Percentiles rank a stretch among this genome's conserved stretches.
These are phyloP conservation scores for Ramalina intermedia DNA, from an alignment of 495 filamentous ascomycete genomes.

Conservation along the genomic window DNA sequence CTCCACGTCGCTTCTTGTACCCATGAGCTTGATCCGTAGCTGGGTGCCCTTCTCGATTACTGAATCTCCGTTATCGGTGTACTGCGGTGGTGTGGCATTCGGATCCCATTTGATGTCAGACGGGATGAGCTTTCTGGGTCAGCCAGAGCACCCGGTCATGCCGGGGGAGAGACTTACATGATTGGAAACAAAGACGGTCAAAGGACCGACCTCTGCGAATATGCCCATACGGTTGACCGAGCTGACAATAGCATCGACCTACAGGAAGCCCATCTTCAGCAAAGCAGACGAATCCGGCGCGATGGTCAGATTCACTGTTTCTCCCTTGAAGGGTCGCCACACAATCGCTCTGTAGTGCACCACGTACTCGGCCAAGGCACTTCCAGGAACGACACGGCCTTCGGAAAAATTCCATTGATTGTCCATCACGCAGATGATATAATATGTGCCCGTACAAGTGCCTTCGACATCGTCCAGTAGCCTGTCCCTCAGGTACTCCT, in stretches of 20 bases:
- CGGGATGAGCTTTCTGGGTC: conserved; percentile 59
- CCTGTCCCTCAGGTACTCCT: conserved; percentile 70
- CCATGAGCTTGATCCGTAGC: conserved; percentile 83
- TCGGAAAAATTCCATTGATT: conserved; percentile 71
- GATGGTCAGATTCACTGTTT: conserved; percentile 55
- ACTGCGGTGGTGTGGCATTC: conserved; percentile 73
- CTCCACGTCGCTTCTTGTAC: conserved; percentile 78
- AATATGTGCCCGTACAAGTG: conserved; percentile 81
- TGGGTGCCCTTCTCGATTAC: conserved; percentile 89
- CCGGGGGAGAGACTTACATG: conserved; percentile 44
- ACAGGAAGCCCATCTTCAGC: conserved; percentile 8
- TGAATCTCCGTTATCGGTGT: conserved; percentile 76
- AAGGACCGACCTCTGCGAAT: conserved; percentile 78
- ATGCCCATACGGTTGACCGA: conserved; percentile 86
- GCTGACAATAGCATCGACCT: conserved; percentile 86
- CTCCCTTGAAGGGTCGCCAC: conserved; percentile 91
- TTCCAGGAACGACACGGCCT: conserved; percentile 78
- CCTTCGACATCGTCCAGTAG: conserved; percentile 88
- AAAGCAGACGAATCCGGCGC: neutral
- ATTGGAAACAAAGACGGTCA: conserved; percentile 77
- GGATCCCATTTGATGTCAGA: conserved; percentile 84
- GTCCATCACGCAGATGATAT: conserved; percentile 93
- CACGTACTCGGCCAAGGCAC: conserved; percentile 82
- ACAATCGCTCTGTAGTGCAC: conserved; percentile 91
- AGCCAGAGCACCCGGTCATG: conserved; percentile 1